Evolutionary conservation across 192 early-diverging fungal genomes (phyloP), one percentile per base, ranked within the genome.

Genomic region (Gonapodya sp.): DNA sequence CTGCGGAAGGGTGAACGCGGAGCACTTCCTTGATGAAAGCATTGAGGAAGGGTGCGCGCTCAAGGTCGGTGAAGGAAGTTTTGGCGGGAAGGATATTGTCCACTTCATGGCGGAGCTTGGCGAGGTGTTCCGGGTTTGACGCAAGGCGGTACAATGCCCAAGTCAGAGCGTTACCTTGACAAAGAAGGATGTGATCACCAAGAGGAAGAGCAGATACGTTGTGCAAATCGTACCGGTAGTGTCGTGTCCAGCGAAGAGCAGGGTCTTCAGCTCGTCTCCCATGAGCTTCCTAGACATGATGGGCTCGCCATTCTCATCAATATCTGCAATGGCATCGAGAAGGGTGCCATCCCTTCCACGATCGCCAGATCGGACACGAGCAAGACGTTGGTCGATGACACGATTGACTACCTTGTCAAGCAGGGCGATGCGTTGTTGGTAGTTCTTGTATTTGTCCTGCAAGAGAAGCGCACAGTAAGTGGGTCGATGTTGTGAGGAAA

Each of bases 231-330:
- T 64, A 64, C 46, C 46, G 8, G 75, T 32, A 8, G 75, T 77
- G 75, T 77, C 75, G 75, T 77, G 75, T 18, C 75, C 75, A 34
- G 75, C 75, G 34, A 77, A 77, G 75, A 77, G 75, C 8, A 77
- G 46, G 8, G 75, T 77, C 34, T 77, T 77, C 2, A 77, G 75
- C 75, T 77, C 75, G 75, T 32, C 34, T 2, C 18, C 34, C 30
- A 34, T 34, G 18, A 32, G 75, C 18, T 77, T 18, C 31, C 31
- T 18, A 8, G 75, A 16, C 75, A 77, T 77, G 75, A 77, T 77
- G 30, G 31, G 75, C 16, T 77, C 34, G 75, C 75, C 75, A 33
- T 77, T 2, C 31, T 77, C 75, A 33, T 34, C 75, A 33, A 77
- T 34, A 33, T 77, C 75, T 18, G 75, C 75, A 77, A 77, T 77